Evolutionary conservation across 352 stramenopile species (phyloP).

Genomic region (Globisporangium nunn): DNA sequence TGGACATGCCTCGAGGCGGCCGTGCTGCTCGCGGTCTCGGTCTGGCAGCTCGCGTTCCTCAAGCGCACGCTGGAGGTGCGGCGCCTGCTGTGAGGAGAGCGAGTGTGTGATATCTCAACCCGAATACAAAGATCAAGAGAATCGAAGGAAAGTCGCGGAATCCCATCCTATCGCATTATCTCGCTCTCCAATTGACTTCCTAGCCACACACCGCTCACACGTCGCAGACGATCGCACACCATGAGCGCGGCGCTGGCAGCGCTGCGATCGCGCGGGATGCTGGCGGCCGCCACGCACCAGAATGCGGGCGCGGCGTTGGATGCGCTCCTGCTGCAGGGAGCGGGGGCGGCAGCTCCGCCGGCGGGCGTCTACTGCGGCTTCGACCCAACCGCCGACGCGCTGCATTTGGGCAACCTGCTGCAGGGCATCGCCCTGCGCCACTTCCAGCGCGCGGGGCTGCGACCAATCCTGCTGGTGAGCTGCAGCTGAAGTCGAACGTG

Average conservation of each 20-base stretch:
- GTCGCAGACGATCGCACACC: background rate
- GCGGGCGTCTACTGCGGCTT: conserved; percentile 86
- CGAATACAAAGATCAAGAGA: background rate
- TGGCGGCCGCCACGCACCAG: conserved; percentile 66
- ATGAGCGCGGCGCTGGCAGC: conserved; percentile 69
- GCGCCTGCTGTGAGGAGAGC: conserved; percentile 47
- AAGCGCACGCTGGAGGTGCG: conserved; percentile 79
- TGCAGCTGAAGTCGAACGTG: background rate
- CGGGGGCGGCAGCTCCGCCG: conserved; percentile 1
- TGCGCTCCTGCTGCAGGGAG: conserved; percentile 20
- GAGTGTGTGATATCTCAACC: background rate
- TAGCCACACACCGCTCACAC: background rate
- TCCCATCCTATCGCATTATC: too few species aligned
- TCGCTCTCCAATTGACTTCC: background rate
- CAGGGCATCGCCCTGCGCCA: conserved; percentile 81
- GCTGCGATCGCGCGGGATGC: conserved; percentile 62
- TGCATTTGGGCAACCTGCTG: conserved; percentile 89
- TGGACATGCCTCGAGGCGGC: conserved; percentile 76
- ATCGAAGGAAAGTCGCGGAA: background rate
- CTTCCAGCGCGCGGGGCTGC: conserved; percentile 82
- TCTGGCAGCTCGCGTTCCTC: conserved; percentile 83
- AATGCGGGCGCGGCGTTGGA: conserved; percentile 50
- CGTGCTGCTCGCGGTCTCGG: conserved; percentile 53
- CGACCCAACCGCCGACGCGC: conserved; percentile 88
- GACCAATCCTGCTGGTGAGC: conserved; percentile 84